Percentiles rank a stretch among this genome's conserved stretches.
These are phyloP conservation scores for Triticum dicoccoides DNA, from an alignment of 176 grass and related monocot species.

Conservation along the genomic window DNA sequence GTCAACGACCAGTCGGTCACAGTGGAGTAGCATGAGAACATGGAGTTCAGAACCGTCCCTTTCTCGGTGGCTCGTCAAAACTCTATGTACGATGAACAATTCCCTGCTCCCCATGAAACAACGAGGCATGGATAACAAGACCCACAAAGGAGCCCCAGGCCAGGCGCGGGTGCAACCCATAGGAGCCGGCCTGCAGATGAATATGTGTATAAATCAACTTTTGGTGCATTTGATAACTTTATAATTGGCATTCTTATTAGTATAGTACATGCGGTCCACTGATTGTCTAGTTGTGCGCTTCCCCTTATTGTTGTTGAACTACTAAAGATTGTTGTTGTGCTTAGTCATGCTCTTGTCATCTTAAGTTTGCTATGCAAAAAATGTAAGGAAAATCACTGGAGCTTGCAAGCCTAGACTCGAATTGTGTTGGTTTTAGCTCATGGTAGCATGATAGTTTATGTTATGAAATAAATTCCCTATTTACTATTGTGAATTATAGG, in stretches of 20 bases:
- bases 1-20: background rate
- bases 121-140: background rate
- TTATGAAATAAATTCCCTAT: background rate
- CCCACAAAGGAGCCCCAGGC: background rate
- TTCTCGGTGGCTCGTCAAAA: slow-evolving; percentile 4
- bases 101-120: background rate
- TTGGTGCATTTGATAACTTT: no score
- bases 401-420: background rate
- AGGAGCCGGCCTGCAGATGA: no score
- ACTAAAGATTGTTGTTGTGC: background rate
- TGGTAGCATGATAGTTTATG: background rate
- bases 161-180: no score
- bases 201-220: no score
- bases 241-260: no score
- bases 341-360: background rate
- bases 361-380: background rate
- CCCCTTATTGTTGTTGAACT: background rate
- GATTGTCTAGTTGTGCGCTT: background rate
- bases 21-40: background rate
- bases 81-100: slow-evolving; percentile 13
- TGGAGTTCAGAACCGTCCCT: slow-evolving; percentile 48
- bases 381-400: background rate
- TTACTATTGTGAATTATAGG: background rate
- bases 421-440: background rate
- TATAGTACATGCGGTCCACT: no score